These are phyloP conservation scores for Solanum ossicruentum DNA, from an alignment of 257 asterid species.

Conservation along the genomic window DNA sequence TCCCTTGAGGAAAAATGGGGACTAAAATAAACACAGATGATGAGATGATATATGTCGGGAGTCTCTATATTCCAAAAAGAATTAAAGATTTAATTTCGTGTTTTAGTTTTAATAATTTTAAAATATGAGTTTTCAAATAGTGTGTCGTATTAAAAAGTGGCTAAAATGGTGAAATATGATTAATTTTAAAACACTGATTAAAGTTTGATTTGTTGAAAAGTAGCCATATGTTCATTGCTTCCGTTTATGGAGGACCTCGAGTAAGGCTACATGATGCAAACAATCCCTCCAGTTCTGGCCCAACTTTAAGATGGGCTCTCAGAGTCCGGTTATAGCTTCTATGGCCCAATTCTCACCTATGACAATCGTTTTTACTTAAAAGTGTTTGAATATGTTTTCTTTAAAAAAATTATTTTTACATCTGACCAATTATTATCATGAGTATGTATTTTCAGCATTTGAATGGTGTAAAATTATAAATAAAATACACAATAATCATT, in stretches of 20 bases:
- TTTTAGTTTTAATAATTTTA: background rate
- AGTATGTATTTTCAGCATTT: no score
- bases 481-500: no score
- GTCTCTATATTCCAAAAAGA: background rate
- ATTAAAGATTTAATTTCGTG: background rate
- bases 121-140: background rate
- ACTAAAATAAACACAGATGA: background rate
- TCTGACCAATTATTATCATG: no score
- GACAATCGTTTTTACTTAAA: background rate
- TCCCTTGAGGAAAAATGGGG: background rate
- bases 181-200: background rate
- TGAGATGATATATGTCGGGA: background rate
- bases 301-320: background rate
- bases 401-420: no score
- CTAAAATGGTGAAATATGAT: background rate
- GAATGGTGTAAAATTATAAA: background rate
- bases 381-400: background rate
- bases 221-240: background rate
- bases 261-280: background rate
- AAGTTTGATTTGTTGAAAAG: background rate
- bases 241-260: background rate
- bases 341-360: background rate
- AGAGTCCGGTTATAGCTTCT: background rate
- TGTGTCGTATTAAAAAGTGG: background rate
- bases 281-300: background rate